Conservation (phyloP, 768 basidiomycete species). For the Mycena venus region DNA sequence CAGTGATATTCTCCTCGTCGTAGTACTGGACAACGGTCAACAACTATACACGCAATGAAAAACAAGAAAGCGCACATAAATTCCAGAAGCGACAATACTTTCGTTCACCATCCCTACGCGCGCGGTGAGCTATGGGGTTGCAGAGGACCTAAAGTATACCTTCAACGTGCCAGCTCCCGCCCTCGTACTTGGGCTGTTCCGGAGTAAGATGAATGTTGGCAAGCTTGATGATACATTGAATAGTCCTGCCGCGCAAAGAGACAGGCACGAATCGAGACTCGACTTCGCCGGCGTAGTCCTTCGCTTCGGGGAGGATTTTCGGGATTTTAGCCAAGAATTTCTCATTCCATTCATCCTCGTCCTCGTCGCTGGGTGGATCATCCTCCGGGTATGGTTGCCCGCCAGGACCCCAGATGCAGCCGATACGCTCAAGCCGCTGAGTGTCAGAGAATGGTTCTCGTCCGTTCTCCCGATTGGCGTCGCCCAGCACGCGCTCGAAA, state of each 20-base stretch:
- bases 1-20: constrained; percentile 36
- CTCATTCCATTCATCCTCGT: constrained; percentile 23
- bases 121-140: not conserved
- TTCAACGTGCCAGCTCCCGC: constrained; percentile 40
- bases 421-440: not conserved
- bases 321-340: not conserved
- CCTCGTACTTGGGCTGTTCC: constrained; percentile 33
- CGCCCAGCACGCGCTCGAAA: constrained; percentile 42
- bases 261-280: constrained; percentile 14
- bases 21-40: constrained; percentile 23
- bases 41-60: no score
- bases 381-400: constrained; percentile 22
- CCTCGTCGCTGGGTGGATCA: constrained; percentile 23
- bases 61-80: constrained; percentile 32
- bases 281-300: constrained; percentile 13
- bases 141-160: constrained; percentile 7
- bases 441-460: not conserved
- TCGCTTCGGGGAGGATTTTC: constrained; percentile 11
- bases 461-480: constrained; percentile 21
- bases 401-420: constrained; percentile 23
- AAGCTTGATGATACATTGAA: constrained; percentile 38
- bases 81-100: constrained; percentile 33
- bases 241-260: constrained; percentile 18
- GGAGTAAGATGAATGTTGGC: constrained; percentile 37
- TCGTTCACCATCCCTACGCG: constrained; percentile 36